A percentile compares a stretch with the other conserved stretches of the same genome.
phyloP scores from a whole-genome alignment of 345 rosid genomes.

The Citropsis articulata region DNA sequence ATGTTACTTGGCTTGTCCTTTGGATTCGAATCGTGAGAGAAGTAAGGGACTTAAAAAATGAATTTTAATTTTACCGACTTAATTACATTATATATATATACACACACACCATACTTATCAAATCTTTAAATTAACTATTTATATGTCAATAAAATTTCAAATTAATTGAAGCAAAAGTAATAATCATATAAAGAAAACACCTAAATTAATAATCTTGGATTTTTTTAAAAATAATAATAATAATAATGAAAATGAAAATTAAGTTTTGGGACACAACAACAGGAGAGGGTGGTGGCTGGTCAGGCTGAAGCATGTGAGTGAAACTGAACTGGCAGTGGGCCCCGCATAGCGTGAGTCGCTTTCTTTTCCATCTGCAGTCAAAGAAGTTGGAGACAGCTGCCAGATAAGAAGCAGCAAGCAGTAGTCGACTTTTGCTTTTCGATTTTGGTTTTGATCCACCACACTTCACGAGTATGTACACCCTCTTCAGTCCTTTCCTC shows the following conservation, averaged over 20 bases:
- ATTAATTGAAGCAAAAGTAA: not conserved
- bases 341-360: slow-evolving; percentile 3
- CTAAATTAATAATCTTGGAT: no score
- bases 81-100: no score
- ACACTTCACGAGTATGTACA: not conserved
- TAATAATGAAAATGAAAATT: not conserved
- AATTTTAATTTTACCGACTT: no score
- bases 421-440: not conserved
- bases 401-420: slow-evolving; percentile 9
- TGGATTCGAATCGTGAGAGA: rapidly evolving
- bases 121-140: no score
- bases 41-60: no score
- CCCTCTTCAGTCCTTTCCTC: not conserved
- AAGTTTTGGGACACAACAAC: not conserved
- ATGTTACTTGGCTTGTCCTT: rapidly evolving
- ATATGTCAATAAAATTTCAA: not conserved
- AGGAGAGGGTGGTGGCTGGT: not conserved
- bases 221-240: no score
- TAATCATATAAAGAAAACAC: not conserved
- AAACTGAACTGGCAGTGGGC: slow-evolving; percentile 6
- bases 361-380: slow-evolving; percentile 19
- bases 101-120: no score
- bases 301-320: not conserved
- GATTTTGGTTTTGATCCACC: not conserved
- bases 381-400: slow-evolving; percentile 39